A percentile compares a stretch with the other conserved stretches of the same genome.
These are phyloP conservation scores for Annulohypoxylon nitens DNA, from an alignment of 495 filamentous ascomycete genomes.

Conservation along the genomic window DNA sequence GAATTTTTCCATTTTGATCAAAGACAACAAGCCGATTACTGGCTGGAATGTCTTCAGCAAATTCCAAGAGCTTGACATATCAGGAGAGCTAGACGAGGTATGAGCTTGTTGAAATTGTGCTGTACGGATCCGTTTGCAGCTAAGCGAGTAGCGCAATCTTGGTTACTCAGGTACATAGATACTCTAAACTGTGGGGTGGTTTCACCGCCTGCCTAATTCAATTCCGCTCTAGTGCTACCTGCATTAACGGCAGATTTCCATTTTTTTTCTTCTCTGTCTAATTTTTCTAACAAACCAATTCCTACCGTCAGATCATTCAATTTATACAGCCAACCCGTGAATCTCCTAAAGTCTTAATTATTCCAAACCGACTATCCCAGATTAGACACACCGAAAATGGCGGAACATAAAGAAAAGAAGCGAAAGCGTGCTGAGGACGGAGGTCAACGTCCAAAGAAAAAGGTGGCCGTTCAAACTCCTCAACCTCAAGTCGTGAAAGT, in stretches of 20 bases:
- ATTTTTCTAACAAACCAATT: conserved; percentile 24
- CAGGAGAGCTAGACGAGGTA: background rate
- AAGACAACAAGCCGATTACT: background rate
- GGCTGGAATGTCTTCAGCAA: background rate
- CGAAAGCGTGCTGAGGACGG: conserved; percentile 74
- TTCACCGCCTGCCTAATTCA: conserved; percentile 50
- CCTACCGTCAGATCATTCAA: conserved; percentile 30
- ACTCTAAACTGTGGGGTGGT: conserved; percentile 26
- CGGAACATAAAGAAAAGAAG: conserved; percentile 74
- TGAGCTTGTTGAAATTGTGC: background rate
- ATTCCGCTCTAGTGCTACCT: background rate
- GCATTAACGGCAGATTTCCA: conserved; percentile 40
- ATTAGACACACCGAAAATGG: conserved; percentile 58
- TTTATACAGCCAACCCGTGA: conserved; percentile 1
- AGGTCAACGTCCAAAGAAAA: conserved; percentile 68
- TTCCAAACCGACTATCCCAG: background rate
- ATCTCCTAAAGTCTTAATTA: background rate
- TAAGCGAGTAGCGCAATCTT: conserved; percentile 8
- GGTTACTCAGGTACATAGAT: conserved; percentile 17
- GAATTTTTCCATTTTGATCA: background rate
- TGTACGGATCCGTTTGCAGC: background rate
- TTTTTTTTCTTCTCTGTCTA: conserved; percentile 13
- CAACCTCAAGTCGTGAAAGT: conserved; percentile 63
- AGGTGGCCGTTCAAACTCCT: conserved; percentile 66
- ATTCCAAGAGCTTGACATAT: background rate